These are phyloP conservation scores for Alectoria sarmentosa DNA, from an alignment of 495 filamentous ascomycete genomes.

Conservation along the genomic window DNA sequence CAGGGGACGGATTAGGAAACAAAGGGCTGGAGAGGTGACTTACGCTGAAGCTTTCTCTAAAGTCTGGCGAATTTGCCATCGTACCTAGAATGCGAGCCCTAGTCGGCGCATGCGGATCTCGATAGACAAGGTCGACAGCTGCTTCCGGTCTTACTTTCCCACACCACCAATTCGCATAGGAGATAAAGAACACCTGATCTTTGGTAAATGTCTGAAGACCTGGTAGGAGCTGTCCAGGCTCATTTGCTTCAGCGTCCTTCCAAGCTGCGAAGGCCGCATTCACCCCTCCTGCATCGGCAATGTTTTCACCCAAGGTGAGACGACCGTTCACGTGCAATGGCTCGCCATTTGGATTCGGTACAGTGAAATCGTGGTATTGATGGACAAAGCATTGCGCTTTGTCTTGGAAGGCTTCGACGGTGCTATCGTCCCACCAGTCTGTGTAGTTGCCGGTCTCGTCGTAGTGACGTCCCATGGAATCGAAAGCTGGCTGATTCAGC, in stretches of 20 bases:
- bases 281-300: slow-evolving; percentile 55
- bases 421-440: slow-evolving; percentile 65
- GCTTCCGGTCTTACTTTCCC: slow-evolving; percentile 52
- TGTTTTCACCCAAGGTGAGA: slow-evolving; percentile 36
- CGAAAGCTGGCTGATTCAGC: slow-evolving; percentile 48
- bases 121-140: slow-evolving; percentile 49
- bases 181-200: slow-evolving; percentile 68
- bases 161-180: slow-evolving; percentile 63
- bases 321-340: slow-evolving; percentile 59
- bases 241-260: slow-evolving; percentile 48
- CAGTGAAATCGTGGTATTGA: slow-evolving; percentile 59
- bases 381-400: slow-evolving; percentile 64
- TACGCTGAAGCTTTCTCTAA: slow-evolving; percentile 54
- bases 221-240: slow-evolving; percentile 52
- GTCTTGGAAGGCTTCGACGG: slow-evolving; percentile 53
- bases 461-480: slow-evolving; percentile 60
- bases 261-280: slow-evolving; percentile 59
- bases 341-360: slow-evolving; percentile 44
- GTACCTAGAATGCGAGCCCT: slow-evolving; percentile 55
- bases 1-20: not conserved
- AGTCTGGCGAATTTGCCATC: slow-evolving; percentile 60
- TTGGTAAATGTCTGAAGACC: slow-evolving; percentile 59
- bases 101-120: slow-evolving; percentile 58
- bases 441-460: slow-evolving; percentile 60
- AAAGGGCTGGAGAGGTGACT: not conserved